Evolutionary conservation across 257 asterid species (phyloP), one percentile per base, ranked within the genome.

Genomic region (Gynochthodes officinalis): DNA sequence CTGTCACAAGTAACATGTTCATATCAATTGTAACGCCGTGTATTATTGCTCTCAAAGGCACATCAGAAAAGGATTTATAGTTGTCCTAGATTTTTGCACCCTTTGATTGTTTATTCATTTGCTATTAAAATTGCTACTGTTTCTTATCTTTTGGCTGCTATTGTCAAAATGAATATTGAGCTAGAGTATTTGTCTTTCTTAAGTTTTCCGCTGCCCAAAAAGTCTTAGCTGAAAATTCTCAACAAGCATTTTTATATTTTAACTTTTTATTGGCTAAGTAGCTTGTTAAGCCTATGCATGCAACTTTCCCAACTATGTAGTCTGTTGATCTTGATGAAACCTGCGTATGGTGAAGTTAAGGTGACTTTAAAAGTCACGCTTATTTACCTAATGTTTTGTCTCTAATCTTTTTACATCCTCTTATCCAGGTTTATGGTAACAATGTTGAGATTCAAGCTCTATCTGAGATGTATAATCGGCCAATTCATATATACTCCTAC

Each of bases 391-490:
- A 16, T 64, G 7, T 64, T 37, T 40, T 11, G 5, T 18, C 27
- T 50, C 10, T 67, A 35, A 48, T 50, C 12, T 28, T 28, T 48
- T 23, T 49, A 68, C 40, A 23, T 33, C 30, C 60, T 67, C 25
- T n/a, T 23, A 50, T 76, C 76, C 83, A 92, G 99, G 98, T 92
- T 61, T 92, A 90, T 67, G 98, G 99, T 57, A 95, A 95, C 82
- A 95, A 95, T 77, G 85, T 85, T 73, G 99, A 95, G 89, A 95
- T 95, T 77, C 99, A 95, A 83, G 96, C 96, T 71, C 67, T 95
- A 76, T 90, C 90, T 73, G 98, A 95, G 79, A 95, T 95, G 96
- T 95, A 95, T 82, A 92, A 92, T 81, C 96, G 98, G 72, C 99
- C 99, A 48, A 92, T 92, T 67, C 99, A 95, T 72, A 95, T 95